phyloP scores from a whole-genome alignment of 2,329 filamentous ascomycete species.

The Sordariomycetes sp. region DNA sequence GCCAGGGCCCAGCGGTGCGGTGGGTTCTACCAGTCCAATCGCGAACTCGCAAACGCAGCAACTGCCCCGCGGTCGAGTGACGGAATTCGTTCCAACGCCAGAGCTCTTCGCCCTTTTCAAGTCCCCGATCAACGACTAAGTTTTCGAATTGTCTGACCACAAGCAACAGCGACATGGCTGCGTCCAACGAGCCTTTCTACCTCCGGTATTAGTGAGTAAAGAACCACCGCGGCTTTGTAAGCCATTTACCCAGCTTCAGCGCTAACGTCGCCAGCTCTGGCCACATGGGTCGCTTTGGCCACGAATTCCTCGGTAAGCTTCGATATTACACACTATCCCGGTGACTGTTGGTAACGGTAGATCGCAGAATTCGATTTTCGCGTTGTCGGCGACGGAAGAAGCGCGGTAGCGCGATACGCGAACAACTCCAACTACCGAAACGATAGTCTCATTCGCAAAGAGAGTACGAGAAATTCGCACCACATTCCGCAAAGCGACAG shows the following conservation, averaged over 20 bases:
- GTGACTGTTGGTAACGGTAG: slow-evolving; percentile 1
- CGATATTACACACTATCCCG: background rate
- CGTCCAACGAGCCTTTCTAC: slow-evolving; percentile 78
- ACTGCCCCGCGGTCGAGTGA: too few species aligned
- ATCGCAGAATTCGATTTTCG: slow-evolving; percentile 86
- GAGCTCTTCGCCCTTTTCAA: too few species aligned
- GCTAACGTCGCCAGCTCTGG: slow-evolving; percentile 60
- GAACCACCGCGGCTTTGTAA: background rate
- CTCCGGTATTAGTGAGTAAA: slow-evolving; percentile 85
- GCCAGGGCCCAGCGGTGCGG: too few species aligned
- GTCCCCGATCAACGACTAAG: background rate
- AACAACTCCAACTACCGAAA: slow-evolving; percentile 99
- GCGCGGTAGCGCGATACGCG: slow-evolving; percentile 89
- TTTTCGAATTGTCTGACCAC: background rate
- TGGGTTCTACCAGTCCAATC: too few species aligned
- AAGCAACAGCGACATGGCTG: slow-evolving; percentile 47
- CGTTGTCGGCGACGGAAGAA: slow-evolving; percentile 83
- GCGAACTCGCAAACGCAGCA: too few species aligned
- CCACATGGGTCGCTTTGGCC: slow-evolving; percentile 92
- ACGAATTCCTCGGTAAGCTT: slow-evolving; percentile 81
- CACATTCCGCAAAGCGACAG: background rate
- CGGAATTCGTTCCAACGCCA: too few species aligned
- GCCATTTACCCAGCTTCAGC: background rate
- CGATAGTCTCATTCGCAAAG: slow-evolving; percentile 97
- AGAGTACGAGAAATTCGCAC: slow-evolving; percentile 62